These are phyloP conservation scores for Cercospora beticola DNA, from an alignment of 2,329 filamentous ascomycete species.

Conservation along the genomic window DNA sequence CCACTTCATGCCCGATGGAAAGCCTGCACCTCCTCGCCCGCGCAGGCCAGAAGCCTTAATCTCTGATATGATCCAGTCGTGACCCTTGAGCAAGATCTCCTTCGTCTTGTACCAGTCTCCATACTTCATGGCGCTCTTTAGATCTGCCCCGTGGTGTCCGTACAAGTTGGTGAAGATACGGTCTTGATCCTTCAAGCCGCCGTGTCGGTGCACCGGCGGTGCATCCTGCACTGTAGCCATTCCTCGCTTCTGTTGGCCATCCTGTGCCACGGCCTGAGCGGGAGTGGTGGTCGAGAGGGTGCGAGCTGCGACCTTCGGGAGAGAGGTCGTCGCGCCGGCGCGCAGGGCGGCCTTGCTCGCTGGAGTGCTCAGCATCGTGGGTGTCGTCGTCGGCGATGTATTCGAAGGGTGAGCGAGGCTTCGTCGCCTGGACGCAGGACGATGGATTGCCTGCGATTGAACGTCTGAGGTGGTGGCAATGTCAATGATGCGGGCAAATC, in stretches of 20 bases:
- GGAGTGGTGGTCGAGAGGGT: constrained; percentile 30
- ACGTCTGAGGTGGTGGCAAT: constrained; percentile 3
- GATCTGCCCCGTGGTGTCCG: constrained; percentile 82
- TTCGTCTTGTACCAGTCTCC: constrained; percentile 99
- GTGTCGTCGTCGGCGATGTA: neutral
- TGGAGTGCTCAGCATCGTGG: constrained; percentile 36
- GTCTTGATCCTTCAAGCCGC: constrained; percentile 92
- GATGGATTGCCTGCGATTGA: neutral
- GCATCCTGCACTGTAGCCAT: constrained; percentile 61
- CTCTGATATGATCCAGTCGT: constrained; percentile 98
- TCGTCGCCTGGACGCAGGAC: constrained; percentile 28
- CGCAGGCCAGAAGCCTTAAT: constrained; percentile 94
- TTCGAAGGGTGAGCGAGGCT: constrained; percentile 21
- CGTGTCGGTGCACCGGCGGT: constrained; percentile 65
- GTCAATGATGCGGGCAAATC: constrained; percentile 5
- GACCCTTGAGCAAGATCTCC: constrained; percentile 93
- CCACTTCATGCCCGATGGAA: constrained; percentile 98
- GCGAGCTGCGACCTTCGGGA: constrained; percentile 37
- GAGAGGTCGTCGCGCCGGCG: constrained; percentile 27
- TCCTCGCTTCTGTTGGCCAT: constrained; percentile 59
- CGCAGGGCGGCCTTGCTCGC: constrained; percentile 34
- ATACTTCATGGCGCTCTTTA: constrained; percentile 95
- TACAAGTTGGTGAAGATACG: constrained; percentile 99
- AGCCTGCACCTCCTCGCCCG: constrained; percentile 94
- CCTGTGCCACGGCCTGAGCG: constrained; percentile 32